Base-by-base conservation (phyloP, 1,284 basidiomycete species). In the Neolentinus lepideus region DNA sequence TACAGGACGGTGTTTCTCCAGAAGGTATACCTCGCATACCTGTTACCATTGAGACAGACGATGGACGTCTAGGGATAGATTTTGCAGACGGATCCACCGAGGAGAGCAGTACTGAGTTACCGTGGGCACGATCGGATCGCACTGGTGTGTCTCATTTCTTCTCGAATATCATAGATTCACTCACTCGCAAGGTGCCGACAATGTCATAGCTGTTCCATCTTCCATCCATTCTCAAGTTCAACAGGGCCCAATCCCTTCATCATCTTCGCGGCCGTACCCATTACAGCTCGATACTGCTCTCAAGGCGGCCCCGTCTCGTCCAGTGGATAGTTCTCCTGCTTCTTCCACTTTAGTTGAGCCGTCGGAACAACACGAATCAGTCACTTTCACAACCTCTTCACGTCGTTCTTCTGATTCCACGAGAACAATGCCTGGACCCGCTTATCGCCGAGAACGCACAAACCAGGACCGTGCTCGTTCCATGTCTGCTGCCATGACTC, bases 391-490 rank as follows among this genome's bases (percentile, higher is more conserved):
- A 8, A 27, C 59, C 43, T 55, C 57, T 45, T 48, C 47, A 26
- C 73, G 83, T 33, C 77, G 78, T 54, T 83, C 81, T 3, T 79
- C 80, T 11, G 83, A 85, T 54, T 83, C 82, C 11, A 61, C 73
- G 16, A 76, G 76, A 57, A 78, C 78, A 0, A 67, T 78, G 21
- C 76, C 79, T 29, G 74, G 66, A 60, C 71, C 73, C 57, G 63
- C 58, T 4, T 68, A 68, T 58, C 81, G 81, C 58, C 79, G 81
- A 54, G 83, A 86, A 61, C 81, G 81, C 56, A 66, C 71, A 4
- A 62, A 69, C 2, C 81, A 85, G 61, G 88, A 91, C 69, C 82
- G 89, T 48, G 74, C 88, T 45, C 77, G 89, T 69, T 90, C 87
- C 54, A 81, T 90, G 76, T 88, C 86, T 46, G 80, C 84, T 24